These are phyloP conservation scores for Phytopythium ostracodes DNA, from an alignment of 352 stramenopile genomes.

Conservation along the genomic window DNA sequence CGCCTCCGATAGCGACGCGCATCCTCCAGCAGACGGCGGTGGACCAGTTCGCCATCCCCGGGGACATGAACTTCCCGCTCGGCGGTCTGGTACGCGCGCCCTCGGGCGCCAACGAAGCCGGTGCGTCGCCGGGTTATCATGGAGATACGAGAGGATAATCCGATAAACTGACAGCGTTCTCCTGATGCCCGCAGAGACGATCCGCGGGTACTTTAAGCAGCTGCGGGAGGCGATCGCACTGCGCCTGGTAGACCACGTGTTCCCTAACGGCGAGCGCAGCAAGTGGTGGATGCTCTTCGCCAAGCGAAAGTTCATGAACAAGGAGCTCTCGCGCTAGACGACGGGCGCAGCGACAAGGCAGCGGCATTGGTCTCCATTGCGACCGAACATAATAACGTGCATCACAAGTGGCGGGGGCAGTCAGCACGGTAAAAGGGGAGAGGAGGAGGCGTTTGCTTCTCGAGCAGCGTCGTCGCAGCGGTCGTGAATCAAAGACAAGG, in stretches of 20 bases:
- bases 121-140: too few species aligned
- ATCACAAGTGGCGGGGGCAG: too few species aligned
- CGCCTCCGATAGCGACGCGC: constrained; percentile 42
- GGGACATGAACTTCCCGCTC: constrained; percentile 80
- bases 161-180: too few species aligned
- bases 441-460: too few species aligned
- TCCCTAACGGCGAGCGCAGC: constrained; percentile 81
- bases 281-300: constrained; percentile 95
- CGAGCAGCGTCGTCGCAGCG: too few species aligned
- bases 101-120: constrained; percentile 71
- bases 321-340: constrained; percentile 72
- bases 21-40: constrained; percentile 79
- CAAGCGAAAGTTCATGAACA: constrained; percentile 95
- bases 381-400: too few species aligned
- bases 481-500: neutral
- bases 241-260: constrained; percentile 82
- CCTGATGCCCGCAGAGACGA: constrained; percentile 59
- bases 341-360: neutral
- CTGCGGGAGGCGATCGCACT: constrained; percentile 80
- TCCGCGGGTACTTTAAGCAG: constrained; percentile 90
- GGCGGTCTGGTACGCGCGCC: constrained; percentile 76
- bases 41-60: constrained; percentile 85
- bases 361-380: too few species aligned
- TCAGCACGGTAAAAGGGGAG: too few species aligned
- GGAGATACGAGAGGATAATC: too few species aligned